Conservation (phyloP, 768 basidiomycete species). For the Naganishia randhawae region DNA sequence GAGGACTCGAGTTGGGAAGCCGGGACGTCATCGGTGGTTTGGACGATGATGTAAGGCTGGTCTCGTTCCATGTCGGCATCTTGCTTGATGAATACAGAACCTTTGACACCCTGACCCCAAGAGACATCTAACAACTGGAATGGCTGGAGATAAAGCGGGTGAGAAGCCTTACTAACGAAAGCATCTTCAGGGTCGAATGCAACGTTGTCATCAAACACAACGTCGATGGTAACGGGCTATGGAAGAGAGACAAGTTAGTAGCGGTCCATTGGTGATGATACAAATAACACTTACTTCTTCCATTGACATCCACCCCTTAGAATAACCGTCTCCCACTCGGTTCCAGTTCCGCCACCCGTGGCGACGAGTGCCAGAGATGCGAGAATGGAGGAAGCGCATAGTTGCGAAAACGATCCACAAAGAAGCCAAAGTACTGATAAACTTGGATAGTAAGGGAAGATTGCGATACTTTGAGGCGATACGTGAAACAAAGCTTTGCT, state of each 20-base stretch:
- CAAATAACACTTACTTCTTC: neutral
- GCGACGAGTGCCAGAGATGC: neutral
- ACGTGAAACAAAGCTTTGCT: neutral
- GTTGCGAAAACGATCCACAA: conserved; percentile 7
- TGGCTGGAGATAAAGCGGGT: conserved; percentile 7
- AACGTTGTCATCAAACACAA: neutral
- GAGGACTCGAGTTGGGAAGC: neutral
- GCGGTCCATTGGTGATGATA: neutral
- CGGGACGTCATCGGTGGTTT: neutral
- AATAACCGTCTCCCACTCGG: neutral
- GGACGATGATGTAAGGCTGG: neutral
- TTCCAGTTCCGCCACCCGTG: neutral
- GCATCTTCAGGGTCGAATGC: neutral
- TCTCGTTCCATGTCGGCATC: neutral
- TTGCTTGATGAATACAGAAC: neutral
- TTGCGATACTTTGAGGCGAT: neutral
- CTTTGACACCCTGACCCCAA: conserved; percentile 4
- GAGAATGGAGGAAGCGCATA: conserved; percentile 14
- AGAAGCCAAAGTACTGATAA: conserved; percentile 1
- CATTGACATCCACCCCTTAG: neutral
- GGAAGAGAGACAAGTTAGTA: neutral
- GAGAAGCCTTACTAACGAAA: neutral
- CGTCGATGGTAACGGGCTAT: neutral
- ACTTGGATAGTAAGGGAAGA: neutral
- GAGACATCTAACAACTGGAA: neutral